Percentiles rank a stretch among this genome's conserved stretches.
Evolutionary conservation across 2,329 filamentous ascomycete species (phyloP).

Genomic region (Talaromyces albobiverticillius): DNA sequence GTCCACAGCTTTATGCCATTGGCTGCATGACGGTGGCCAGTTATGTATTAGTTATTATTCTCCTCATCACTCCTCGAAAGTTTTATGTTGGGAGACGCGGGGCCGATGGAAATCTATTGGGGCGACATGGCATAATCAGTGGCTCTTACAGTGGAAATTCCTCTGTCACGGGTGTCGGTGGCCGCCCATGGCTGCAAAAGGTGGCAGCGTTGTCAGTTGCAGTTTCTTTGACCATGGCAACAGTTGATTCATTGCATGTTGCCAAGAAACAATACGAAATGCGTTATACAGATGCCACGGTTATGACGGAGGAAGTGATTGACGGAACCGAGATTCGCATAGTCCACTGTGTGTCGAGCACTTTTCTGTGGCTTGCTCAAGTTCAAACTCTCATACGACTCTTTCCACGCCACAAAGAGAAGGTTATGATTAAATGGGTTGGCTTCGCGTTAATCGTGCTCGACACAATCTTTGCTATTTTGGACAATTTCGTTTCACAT

Average conservation of each 20-base stretch:
- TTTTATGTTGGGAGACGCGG: constrained; percentile 76
- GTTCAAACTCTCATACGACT: constrained; percentile 94
- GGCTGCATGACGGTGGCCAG: constrained; percentile 86
- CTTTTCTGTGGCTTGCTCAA: constrained; percentile 95
- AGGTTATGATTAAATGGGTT: constrained; percentile 98
- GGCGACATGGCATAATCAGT: constrained; percentile 79
- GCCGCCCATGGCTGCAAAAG: constrained; percentile 89
- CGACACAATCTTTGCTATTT: constrained; percentile 83
- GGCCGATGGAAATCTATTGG: constrained; percentile 68
- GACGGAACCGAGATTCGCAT: constrained; percentile 82
- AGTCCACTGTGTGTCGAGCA: constrained; percentile 89
- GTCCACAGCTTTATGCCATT: constrained; percentile 89
- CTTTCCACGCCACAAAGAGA: constrained; percentile 94
- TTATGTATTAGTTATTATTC: constrained; percentile 89
- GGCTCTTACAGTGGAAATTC: constrained; percentile 65
- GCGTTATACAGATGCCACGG: constrained; percentile 75
- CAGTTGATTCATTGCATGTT: constrained; percentile 82
- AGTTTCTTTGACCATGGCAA: constrained; percentile 89
- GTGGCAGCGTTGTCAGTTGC: constrained; percentile 62
- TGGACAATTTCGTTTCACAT: constrained; percentile 76
- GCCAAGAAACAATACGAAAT: constrained; percentile 76
- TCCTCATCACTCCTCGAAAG: constrained; percentile 90
- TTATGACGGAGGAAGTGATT: constrained; percentile 74
- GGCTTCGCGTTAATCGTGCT: constrained; percentile 90
- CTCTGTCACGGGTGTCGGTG: constrained; percentile 78